These are phyloP conservation scores for Trichosanthes truncata DNA, from an alignment of 306 rosid species.

Conservation along the genomic window DNA sequence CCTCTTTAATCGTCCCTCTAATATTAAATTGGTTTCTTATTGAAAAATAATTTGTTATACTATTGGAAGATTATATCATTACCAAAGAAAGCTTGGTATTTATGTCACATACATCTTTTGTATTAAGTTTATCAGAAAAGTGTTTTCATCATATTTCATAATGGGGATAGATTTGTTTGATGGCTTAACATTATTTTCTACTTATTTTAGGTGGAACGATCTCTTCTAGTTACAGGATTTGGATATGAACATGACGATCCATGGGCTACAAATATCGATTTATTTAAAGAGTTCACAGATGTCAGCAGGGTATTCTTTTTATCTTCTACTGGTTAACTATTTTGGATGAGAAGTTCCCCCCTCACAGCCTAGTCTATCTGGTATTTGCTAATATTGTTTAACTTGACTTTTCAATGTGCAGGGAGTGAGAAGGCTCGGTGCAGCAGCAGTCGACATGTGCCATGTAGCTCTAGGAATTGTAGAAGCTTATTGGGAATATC, in stretches of 20 bases:
- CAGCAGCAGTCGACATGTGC: slow-evolving; percentile 97
- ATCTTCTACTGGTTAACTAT: not conserved
- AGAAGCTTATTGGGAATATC: slow-evolving; percentile 98
- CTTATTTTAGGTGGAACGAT: slow-evolving; percentile 57
- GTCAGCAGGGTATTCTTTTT: slow-evolving; percentile 70
- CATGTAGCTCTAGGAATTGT: slow-evolving; percentile 94
- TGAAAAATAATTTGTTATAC: not conserved
- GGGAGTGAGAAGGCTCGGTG: slow-evolving; percentile 99
- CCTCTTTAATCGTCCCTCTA: not conserved
- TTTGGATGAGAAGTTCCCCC: not conserved
- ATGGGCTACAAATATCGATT: slow-evolving; percentile 80
- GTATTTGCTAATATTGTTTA: not conserved
- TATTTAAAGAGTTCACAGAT: slow-evolving; percentile 86
- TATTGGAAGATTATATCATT: not conserved
- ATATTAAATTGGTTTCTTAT: not conserved
- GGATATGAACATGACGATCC: slow-evolving; percentile 95
- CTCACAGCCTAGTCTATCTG: not conserved
- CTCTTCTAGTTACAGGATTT: slow-evolving; percentile 94
- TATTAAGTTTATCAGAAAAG: not conserved
- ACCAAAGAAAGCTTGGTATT: not conserved
- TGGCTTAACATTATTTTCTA: slow-evolving; percentile 5
- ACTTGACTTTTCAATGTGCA: slow-evolving; percentile 19
- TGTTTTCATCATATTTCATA: not conserved
- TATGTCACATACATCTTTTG: not conserved
- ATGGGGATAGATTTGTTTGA: not conserved